Evolutionary conservation across 192 early-diverging fungal species (phyloP), one percentile per base, ranked within the genome.

Genomic region (Thamnidium elegans): DNA sequence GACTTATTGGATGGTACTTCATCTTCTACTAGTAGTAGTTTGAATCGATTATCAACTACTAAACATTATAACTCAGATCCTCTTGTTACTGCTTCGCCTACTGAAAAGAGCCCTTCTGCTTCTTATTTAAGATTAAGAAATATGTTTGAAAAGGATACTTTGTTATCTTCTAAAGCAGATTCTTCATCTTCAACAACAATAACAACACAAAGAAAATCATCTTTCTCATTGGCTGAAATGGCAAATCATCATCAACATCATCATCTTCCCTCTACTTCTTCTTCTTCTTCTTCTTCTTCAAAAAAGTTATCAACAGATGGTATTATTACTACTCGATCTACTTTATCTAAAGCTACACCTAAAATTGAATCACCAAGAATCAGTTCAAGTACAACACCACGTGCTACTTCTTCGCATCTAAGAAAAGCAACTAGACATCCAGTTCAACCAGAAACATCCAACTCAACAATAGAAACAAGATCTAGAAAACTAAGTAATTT

Each of bases 361-460:
- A 63, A 63, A 17, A 63, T 63, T 19, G 61, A 63, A 13, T 39
- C 46, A 21, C 61, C 61, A 3, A 48, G 61, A 7, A 48, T 51
- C 10, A 63, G 61, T 52, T n/a, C 61, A 30, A 63, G 61, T 21
- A 42, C 48, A 32, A 63, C 47, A 17, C 61, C 61, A 3, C 46
- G 31, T 9, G 43, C 61, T 14, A 15, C 30, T 34, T 6, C 13
- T 15, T 55, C 53, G 7, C 36, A 36, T 45, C 46, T 48, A 14
- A 48, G 46, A 19, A 48, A 48, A 48, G 58, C 20, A 7, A 59
- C n/a, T 15, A 36, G 58, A 20, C 61, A 21, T 21, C 26, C 26
- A 10, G 32, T 23, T 34, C 21, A 63, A 23, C 61, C 61, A 19
- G 43, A 36, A 20, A 10, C 26, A 20, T 52, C 50, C n/a, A 26